Evolutionary conservation across 2,329 filamentous ascomycete genomes (phyloP), one percentile per base, ranked within the genome.

Genomic region (Elsinoe batatas): DNA sequence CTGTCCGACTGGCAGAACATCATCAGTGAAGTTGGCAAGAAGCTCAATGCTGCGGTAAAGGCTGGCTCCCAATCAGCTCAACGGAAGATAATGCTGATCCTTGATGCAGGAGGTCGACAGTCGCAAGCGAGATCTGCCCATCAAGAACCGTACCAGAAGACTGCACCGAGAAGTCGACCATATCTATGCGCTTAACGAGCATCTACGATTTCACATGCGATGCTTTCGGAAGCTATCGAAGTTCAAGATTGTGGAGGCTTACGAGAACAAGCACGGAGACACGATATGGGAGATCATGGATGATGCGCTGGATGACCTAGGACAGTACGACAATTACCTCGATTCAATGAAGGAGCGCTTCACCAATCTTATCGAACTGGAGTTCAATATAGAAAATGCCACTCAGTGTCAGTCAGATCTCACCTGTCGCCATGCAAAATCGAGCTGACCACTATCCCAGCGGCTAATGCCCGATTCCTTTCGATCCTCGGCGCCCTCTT

Each of bases 1-100:
- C 56, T 69, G 22, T 68, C 64, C 3, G 67, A 70, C 43, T 70
- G 68, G 68, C 67, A 68, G 54, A 70, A 70, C 57, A 66, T 70
- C 57, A 64, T 69, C 33, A 62, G 61, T 38, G 67, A 68, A 57
- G 61, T 67, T n/a, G 60, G 62, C 1, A 62, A 62, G 11, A 62
- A 66, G 32, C 61, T 70, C 12, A 64, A 68, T 18, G 66, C 68
- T 58, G 67, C 68, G 7, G 59, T 61, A 49, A 5, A 5, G 22
- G 22, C 22, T 22, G 3, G 22, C 22, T 22, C 22, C 22, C 22
- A 22, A 22, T 22, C 22, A 22, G 3, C 22, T 22, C 22, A 22
- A 22, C 5, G 22, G 5, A 22, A 22, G 3, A 22, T 22, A 22
- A 20, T 53, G 53, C 56, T 60, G 33, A 58, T n/a, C 7, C 13